Conservation (phyloP, 2,329 filamentous ascomycete species). For the Escovopsis sp. region DNA sequence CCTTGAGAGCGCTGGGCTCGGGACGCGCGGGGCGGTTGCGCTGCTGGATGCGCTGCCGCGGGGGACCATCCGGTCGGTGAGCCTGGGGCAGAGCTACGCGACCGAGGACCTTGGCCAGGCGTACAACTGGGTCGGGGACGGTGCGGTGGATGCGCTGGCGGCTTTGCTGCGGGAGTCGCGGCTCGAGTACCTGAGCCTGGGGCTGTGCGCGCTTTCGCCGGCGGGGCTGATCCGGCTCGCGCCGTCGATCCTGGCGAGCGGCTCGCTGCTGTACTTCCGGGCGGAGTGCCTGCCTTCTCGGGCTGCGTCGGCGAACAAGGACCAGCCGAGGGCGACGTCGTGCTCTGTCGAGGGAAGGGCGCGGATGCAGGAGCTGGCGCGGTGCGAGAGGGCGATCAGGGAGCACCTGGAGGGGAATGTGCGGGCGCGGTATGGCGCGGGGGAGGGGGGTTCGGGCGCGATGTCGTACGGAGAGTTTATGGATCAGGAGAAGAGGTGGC, state of each 20-base stretch:
- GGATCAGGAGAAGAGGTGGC: conserved; percentile 24
- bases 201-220: conserved; percentile 21
- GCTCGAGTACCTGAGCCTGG: conserved; percentile 29
- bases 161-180: conserved; percentile 14
- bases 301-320: conserved; percentile 1
- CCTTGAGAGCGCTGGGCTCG: conserved; percentile 30
- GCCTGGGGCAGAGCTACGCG: conserved; percentile 31
- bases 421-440: conserved; percentile 16
- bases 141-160: conserved; percentile 17
- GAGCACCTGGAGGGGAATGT: conserved; percentile 18
- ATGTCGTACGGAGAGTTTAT: conserved; percentile 18
- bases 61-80: conserved; percentile 21
- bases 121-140: conserved; percentile 33
- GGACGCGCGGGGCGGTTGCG: conserved; percentile 22
- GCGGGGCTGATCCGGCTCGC: conserved; percentile 15
- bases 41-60: conserved; percentile 22
- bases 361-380: conserved; percentile 1
- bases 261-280: conserved; percentile 22
- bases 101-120: conserved; percentile 29
- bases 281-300: conserved; percentile 9
- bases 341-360: conserved; percentile 16
- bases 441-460: neutral
- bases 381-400: conserved; percentile 13
- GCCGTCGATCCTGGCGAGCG: conserved; percentile 14
- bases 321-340: conserved; percentile 12